Base-by-base conservation (phyloP, 2,329 filamentous ascomycete genomes). In the Aspergillus chevalieri region DNA sequence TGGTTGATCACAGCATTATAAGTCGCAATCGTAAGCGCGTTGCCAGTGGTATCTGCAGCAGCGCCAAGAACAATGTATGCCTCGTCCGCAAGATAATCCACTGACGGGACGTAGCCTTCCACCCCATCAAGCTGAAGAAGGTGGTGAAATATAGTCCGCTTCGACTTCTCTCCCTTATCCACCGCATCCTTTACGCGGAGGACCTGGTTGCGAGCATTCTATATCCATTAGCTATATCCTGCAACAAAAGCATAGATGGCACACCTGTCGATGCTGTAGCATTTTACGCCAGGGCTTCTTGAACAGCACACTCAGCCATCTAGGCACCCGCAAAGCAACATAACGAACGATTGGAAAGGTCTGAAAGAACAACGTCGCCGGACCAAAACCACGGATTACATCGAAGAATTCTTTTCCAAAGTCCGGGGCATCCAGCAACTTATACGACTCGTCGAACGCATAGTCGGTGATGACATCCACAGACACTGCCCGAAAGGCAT, bases 21-120 rank as follows among this genome's bases (percentile, higher is more conserved):
- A 2, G 56, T 39, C 21, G 62, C 59, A 41, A 66, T 60, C 1
- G 61, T 68, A 51, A 68, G 46, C 3, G 59, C 63, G 53, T 69
- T 68, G 1, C 65, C 65, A 0, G 66, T 69, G 1, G 65, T 69
- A 45, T 68, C 66, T 3, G 65, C 57, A 1, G 63, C 65, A 1
- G 66, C 66, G 7, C 52, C 59, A 26, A 66, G 44, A 41, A 66
- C 36, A 30, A 56, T 55, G 48, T 58, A 64, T 9, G 54, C 59
- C 47, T 67, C 58, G 44, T 65, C 58, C 46, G 58, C 62, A 14
- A 65, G 53, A 39, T 65, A 46, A 4, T 57, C 49, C 10, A 59
- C 50, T 4, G 49, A 56, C 5, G 58, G 55, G n/a, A 47, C 48
- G 36, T 59, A 50, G 3, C 36, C 53, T n/a, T 59, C 53, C 1